Base-by-base conservation (phyloP, 495 filamentous ascomycete species). In the Platismatia glauca region DNA sequence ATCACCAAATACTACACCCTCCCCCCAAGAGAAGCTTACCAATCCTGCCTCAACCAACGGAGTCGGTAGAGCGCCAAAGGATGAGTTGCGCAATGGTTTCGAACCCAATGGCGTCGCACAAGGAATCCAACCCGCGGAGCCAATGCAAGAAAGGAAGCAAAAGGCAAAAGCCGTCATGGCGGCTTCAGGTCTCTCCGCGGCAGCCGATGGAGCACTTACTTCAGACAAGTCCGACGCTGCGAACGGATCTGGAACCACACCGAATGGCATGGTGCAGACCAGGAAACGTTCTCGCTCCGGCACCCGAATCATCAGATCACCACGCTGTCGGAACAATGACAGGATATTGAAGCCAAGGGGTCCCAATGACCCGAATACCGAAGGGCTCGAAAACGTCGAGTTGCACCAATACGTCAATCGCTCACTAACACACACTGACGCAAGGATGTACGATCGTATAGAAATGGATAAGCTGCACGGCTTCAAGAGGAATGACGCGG, bases 341-440 rank as follows among this genome's bases (percentile, higher is more conserved):
- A 68, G 58, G 53, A 38, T 48, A 16, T 46, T 61, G 59, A 62
- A 61, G 61, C 58, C 64, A 48, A 43, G 64, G 37, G 62, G 67
- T 20, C 34, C 50, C 58, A 46, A 66, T 57, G 61, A 64, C 52
- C 12, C 39, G 53, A 55, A 66, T 34, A 53, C 57, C 35, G 61
- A 60, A 55, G 63, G 53, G 24, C 50, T 62, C 46, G 78, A 86
- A 18, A 82, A 83, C 67, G 78, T 89, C 33, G 69, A 88, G 58
- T 77, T 95, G 58, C 82, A 91, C 44, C 83, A 90, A 66, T 93
- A 88, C 76, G 82, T 89, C 64, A 84, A 84, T 66, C 88, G 89
- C 69, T 91, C 96, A 68, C 79, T 85, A 56, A 70, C 87, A 22
- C 84, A 93, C 71, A 81, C 82, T 22, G 83, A 83, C 16, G 84